A percentile compares a stretch with the other conserved stretches of the same genome.
Conservation (phyloP, 2,329 filamentous ascomycete genomes). For the Penicillium griseofulvum region DNA sequence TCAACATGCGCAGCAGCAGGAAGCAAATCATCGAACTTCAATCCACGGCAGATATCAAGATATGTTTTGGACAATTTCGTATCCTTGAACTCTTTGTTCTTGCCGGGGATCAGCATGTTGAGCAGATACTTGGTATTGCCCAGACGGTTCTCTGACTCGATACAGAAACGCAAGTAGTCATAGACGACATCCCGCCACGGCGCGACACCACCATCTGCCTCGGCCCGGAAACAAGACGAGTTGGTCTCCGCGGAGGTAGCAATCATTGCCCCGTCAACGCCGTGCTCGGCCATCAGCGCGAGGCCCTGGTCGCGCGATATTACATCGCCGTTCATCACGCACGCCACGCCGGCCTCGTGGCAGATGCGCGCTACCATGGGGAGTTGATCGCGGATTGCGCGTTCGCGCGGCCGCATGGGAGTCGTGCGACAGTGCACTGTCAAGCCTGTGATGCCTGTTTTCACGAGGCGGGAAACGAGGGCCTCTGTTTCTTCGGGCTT, state of each 20-base stretch:
- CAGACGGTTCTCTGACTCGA: slow-evolving; percentile 81
- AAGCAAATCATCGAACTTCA: slow-evolving; percentile 64
- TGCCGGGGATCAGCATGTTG: slow-evolving; percentile 80
- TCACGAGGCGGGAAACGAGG: slow-evolving; percentile 73
- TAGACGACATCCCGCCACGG: slow-evolving; percentile 75
- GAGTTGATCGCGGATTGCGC: slow-evolving; percentile 81
- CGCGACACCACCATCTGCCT: slow-evolving; percentile 66
- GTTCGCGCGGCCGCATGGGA: slow-evolving; percentile 87
- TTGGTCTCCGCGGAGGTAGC: slow-evolving; percentile 90
- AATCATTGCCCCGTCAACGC: slow-evolving; percentile 96
- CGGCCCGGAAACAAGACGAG: slow-evolving; percentile 75
- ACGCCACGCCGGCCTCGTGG: slow-evolving; percentile 80
- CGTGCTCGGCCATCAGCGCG: slow-evolving; percentile 70
- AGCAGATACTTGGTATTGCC: slow-evolving; percentile 93
- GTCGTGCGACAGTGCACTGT: slow-evolving; percentile 96
- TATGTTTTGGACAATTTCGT: slow-evolving; percentile 71
- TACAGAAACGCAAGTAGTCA: slow-evolving; percentile 68
- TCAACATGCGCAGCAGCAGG: slow-evolving; percentile 67
- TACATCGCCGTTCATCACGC: slow-evolving; percentile 94
- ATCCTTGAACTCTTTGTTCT: slow-evolving; percentile 60
- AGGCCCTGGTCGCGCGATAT: slow-evolving; percentile 69
- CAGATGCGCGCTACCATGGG: slow-evolving; percentile 80
- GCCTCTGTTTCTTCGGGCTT: slow-evolving; percentile 71
- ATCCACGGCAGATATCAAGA: slow-evolving; percentile 60
- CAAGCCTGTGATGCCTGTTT: slow-evolving; percentile 85